phyloP scores from a whole-genome alignment of 441 rosid genomes.

The Iberis amara region DNA sequence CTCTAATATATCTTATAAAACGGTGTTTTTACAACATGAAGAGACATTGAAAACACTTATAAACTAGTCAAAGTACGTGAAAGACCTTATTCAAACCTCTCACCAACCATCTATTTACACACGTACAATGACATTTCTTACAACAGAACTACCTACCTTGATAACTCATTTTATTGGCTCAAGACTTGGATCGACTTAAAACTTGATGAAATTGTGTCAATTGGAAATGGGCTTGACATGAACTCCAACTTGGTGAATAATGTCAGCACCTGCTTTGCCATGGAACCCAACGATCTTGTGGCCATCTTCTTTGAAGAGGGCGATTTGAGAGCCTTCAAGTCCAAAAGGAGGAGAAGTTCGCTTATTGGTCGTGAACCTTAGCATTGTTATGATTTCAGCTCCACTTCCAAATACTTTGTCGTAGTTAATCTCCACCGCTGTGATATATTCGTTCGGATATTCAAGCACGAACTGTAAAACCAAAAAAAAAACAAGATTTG shows the following conservation, averaged over 20 bases:
- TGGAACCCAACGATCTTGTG: constrained; percentile 23
- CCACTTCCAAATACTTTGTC: constrained; percentile 22
- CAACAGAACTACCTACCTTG: background rate
- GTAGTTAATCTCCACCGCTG: constrained; percentile 14
- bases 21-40: constrained; percentile 1
- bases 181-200: background rate
- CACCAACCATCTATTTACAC: background rate
- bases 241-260: constrained; percentile 23
- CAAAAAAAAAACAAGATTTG: background rate
- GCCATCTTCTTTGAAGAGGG: constrained; percentile 7
- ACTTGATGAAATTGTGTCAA: background rate
- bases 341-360: constrained; percentile 25
- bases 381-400: constrained; percentile 18
- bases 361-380: constrained; percentile 24
- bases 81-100: constrained; percentile 26
- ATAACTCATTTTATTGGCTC: constrained; percentile 12
- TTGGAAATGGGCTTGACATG: constrained; percentile 21
- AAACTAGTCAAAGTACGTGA: constrained; percentile 15
- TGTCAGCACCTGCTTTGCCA: constrained; percentile 21
- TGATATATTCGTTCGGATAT: constrained; percentile 20
- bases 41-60: constrained; percentile 13
- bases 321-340: constrained; percentile 13
- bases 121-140: constrained; percentile 13
- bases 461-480: constrained; percentile 20
- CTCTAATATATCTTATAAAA: constrained; percentile 17